A percentile compares a stretch with the other conserved stretches of the same genome.
Evolutionary conservation across 179 eudicot species (phyloP).

Genomic region (Spergularia azorica): DNA sequence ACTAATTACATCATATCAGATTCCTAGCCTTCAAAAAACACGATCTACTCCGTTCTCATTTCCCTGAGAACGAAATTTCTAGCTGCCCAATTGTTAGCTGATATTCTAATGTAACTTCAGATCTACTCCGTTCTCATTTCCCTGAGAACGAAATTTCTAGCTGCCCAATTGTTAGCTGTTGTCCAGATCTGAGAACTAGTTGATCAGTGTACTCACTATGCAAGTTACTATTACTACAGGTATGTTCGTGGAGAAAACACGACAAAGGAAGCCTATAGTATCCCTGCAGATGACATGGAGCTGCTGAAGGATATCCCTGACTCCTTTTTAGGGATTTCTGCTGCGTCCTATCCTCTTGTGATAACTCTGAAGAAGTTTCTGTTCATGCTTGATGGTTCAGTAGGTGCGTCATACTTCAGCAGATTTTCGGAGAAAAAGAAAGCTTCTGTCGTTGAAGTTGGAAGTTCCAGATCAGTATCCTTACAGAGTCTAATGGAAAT

Average conservation of each 20-base stretch:
- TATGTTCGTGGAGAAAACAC: conserved; percentile 41
- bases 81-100: too few species aligned
- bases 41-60: not conserved
- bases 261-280: conserved; percentile 14
- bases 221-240: conserved; percentile 31
- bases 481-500: conserved; percentile 34
- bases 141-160: too few species aligned
- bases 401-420: conserved; percentile 55
- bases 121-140: too few species aligned
- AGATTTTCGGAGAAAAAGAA: conserved; percentile 38
- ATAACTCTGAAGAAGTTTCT: conserved; percentile 67
- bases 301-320: conserved; percentile 58
- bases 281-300: conserved; percentile 36
- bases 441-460: conserved; percentile 20
- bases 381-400: conserved; percentile 70
- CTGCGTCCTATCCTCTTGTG: conserved; percentile 55
- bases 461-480: conserved; percentile 34
- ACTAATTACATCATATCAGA: not conserved
- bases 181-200: not conserved
- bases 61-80: too few species aligned
- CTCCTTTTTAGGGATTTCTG: conserved; percentile 52
- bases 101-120: too few species aligned
- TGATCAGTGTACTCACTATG: not conserved
- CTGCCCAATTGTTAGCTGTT: not conserved
- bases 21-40: not conserved